Evolutionary conservation across 1,284 basidiomycete genomes (phyloP).

Genomic region (Ceratobasidium sp.): DNA sequence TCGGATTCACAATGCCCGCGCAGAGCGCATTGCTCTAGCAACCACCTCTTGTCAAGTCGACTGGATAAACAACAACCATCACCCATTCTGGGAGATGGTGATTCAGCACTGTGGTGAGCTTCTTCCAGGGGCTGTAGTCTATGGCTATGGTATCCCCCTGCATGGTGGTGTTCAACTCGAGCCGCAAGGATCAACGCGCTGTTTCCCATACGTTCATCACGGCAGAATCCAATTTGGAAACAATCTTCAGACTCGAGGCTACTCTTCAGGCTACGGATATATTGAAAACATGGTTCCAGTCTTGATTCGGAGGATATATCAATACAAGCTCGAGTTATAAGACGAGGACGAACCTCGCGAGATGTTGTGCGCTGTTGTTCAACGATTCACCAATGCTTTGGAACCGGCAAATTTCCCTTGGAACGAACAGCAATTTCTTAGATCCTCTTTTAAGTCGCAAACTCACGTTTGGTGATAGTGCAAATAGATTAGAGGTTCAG

Average conservation of each 20-base stretch:
- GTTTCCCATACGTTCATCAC: no score
- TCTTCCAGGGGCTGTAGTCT: no score
- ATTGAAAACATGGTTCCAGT: background rate
- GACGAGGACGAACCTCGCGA: background rate
- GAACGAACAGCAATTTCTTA: background rate
- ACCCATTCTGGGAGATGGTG: no score
- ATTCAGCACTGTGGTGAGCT: no score
- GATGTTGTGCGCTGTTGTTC: background rate
- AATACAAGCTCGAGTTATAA: background rate
- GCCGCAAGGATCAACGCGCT: no score
- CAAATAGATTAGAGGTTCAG: background rate
- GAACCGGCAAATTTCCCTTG: background rate
- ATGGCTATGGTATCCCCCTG: no score
- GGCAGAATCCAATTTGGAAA: no score
- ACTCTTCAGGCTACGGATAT: background rate
- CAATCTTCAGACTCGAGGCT: background rate
- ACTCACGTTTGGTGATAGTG: background rate
- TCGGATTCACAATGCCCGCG: no score
- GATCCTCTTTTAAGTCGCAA: background rate
- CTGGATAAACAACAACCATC: no score
- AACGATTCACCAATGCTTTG: background rate
- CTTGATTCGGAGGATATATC: background rate
- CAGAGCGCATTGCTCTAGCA: no score
- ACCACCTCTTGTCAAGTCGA: no score
- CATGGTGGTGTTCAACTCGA: no score